Base-by-base conservation (phyloP, 345 rosid genomes). In the Heritiera fomes region DNA sequence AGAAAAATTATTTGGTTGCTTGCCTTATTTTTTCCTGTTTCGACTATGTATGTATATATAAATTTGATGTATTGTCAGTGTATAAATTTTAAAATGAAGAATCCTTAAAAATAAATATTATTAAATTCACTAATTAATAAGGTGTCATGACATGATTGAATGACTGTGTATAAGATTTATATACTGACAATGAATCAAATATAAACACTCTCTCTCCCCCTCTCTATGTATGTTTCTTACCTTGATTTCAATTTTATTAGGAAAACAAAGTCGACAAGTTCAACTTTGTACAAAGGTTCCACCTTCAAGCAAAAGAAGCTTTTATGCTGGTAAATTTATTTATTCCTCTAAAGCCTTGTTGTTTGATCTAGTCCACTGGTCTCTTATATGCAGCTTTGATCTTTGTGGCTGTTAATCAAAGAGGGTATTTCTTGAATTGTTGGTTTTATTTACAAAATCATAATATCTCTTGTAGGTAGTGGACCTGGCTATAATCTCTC, bases 251-350 rank as follows among this genome's bases (percentile, higher is more conserved):
- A 83, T 15, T 80, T 78, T 67, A 79, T 66, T 77, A 95, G 99
- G 85, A 63, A 95, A 89, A 87, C 95, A 83, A 86, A 92, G 94
- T 80, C 91, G 97, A 77, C 92, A 90, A 79, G 87, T 91, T 73
- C 93, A 80, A 65, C 79, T 92, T 67, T 92, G 98, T 85, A 20
- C 89, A 9, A 95, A 93, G 93, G 88, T 90, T 82, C 99, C 94
- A 41, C 92, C 97, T 81, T 85, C 95, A 49, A 81, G 83, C 87
- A 79, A 65, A 87, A 90, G 95, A 88, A 80, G 90, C 77, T 91
- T 80, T 40, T 85, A 45, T 46, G 85, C 92, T 83, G 92, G 94
- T 89, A 84, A 82, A 30, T 28, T 45, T 71, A 30, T 15, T 55
- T 75, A 14, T 40, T 43, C 14, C 71, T 55, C 17, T 43, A 45